Percentiles rank a stretch among this genome's conserved stretches.
Evolutionary conservation across 1,284 basidiomycete species (phyloP).

Genomic region (Ustilago sp.): DNA sequence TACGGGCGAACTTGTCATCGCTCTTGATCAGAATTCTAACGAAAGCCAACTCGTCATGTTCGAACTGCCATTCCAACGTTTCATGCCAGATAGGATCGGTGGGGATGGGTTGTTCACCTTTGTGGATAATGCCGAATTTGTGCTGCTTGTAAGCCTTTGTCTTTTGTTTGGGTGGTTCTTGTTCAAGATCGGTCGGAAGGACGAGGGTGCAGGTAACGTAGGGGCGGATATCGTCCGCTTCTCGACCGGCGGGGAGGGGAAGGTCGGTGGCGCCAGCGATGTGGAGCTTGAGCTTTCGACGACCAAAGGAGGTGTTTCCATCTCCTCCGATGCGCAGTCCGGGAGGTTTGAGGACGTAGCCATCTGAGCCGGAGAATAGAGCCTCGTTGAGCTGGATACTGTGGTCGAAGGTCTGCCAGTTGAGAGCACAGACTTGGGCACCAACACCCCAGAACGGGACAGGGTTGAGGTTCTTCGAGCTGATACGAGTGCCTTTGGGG

Average conservation of each 20-base stretch:
- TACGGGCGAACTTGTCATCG: conserved; percentile 59
- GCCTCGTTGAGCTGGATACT: conserved; percentile 74
- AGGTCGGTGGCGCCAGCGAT: conserved; percentile 61
- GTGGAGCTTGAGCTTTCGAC: conserved; percentile 44
- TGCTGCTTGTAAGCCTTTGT: conserved; percentile 58
- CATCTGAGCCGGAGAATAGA: conserved; percentile 75
- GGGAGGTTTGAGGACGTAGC: conserved; percentile 75
- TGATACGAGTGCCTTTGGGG: conserved; percentile 75
- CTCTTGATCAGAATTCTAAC: conserved; percentile 61
- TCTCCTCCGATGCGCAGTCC: conserved; percentile 52
- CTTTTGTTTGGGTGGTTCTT: conserved; percentile 55
- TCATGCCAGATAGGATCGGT: conserved; percentile 60
- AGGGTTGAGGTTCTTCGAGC: conserved; percentile 56
- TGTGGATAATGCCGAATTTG: conserved; percentile 51
- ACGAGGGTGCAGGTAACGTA: conserved; percentile 64
- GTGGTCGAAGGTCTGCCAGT: conserved; percentile 74
- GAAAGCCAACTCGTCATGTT: conserved; percentile 58
- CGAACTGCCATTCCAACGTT: conserved; percentile 56
- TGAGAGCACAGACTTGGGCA: conserved; percentile 76
- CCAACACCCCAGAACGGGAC: conserved; percentile 74
- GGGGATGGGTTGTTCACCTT: conserved; percentile 53
- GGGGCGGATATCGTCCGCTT: conserved; percentile 56
- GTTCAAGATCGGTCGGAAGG: conserved; percentile 37
- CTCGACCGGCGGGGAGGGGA: conserved; percentile 47
- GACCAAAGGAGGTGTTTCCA: conserved; percentile 49